Evolutionary conservation across 495 filamentous ascomycete species (phyloP), one percentile per base, ranked within the genome.

Genomic region (Massariosphaeria phaeospora): DNA sequence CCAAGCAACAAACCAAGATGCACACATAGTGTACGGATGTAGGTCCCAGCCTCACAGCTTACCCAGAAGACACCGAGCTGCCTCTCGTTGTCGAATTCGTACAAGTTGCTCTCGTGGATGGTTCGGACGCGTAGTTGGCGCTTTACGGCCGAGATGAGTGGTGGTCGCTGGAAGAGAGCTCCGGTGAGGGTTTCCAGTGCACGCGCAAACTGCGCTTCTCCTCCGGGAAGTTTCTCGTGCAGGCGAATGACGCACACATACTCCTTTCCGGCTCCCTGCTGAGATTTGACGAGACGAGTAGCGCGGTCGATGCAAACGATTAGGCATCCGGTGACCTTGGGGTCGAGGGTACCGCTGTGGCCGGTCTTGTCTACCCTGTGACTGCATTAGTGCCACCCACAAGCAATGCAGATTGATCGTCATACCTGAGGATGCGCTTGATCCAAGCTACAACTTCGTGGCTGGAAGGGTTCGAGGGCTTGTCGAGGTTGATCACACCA

Each of bases 21-120:
- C 31, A 97, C 93, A 74, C 93, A 98, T 18, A 98, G 81, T 11
- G 94, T 97, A 72, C 93, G 86, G 68, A 98, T 96, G 67, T 98
- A 98, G 27, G 93, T 97, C 66, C 93, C 93, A 55, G 93, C 93
- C 72, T 98, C 93, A 70, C 93, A 98, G 71, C 87, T 91, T 53
- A 97, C 94, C 93, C 93, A 96, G 80, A 98, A 98, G 27, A 97
- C 90, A 70, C 85, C 94, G n/a, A 98, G 80, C 67, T 96, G 88
- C 55, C 93, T 82, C 51, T 97, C 90, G 69, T 97, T 95, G 72
- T 97, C 93, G 67, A 96, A 98, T 73, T 98, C 91, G 63, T 90
- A 85, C 29, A 96, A 75, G 73, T 91, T 91, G 77, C 85, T 90
- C 73, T 96, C 87, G 71, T 96, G 84, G 65, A 97, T 95, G 10